Base-by-base conservation (phyloP, 176 grass and related monocot species). In the Ensete glaucum region DNA sequence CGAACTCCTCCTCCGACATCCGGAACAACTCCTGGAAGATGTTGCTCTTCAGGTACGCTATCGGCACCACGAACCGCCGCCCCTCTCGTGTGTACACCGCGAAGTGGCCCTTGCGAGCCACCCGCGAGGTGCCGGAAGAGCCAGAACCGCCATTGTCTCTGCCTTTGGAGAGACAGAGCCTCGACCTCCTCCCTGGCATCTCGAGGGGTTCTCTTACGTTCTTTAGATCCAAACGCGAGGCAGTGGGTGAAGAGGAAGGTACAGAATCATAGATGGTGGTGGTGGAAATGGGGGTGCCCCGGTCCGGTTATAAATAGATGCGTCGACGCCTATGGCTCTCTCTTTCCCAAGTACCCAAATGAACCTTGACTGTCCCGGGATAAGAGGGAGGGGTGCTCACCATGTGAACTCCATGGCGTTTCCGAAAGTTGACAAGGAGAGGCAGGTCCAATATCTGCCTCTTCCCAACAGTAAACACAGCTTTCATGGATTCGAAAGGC, bases 1-100 rank as follows among this genome's bases (percentile, higher is more conserved):
- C 77, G 34, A 72, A 79, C 54, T 79, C 77, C 77, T 79, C 77
- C 77, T 62, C 77, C 13, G 67, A 79, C 53, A 71, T 48, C 17
- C 53, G 13, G 66, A 79, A 43, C 15, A 79, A 26, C 66, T 79
- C 65, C 54, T 29, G 5, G 53, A 79, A 59, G 26, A 71, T 48
- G 64, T 29, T 50, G 67, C 11, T 71, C 53, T 79, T 79, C 23
- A 79, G 53, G 66, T 79, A 79, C 8, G 23, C 67, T 22, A 79
- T 71, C 4, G 67, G 77, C 13, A 79, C 54, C 11, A 70, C 53
- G 11, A 79, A 79, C 3, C 77, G 77, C 66, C 17, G 54, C 10
- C 77, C 77, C 27, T 79, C 77, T 29, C 54, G 57, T 29, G 77
- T 79, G 77, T 79, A 79, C 26, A 55, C 77, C 1, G 77, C 67